phyloP scores from a whole-genome alignment of 2,329 filamentous ascomycete genomes.

The Diaporthe sp. region DNA sequence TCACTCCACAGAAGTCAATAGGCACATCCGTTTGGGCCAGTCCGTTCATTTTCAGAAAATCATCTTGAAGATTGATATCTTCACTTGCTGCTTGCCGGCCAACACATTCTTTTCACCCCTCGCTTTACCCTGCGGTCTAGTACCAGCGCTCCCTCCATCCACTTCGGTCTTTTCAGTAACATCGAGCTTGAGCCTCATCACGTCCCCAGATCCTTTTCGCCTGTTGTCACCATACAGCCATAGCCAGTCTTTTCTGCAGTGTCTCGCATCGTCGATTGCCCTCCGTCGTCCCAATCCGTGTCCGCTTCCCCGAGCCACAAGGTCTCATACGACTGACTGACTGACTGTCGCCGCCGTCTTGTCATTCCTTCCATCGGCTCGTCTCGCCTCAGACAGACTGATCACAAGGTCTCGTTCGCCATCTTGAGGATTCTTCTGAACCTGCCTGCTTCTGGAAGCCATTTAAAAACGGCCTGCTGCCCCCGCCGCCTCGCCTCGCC shows the following conservation, averaged over 20 bases:
- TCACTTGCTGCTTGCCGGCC: slow-evolving; percentile 40
- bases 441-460: slow-evolving; percentile 25
- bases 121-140: slow-evolving; percentile 20
- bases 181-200: slow-evolving; percentile 14
- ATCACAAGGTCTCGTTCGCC: slow-evolving; percentile 13
- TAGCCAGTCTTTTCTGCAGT: slow-evolving; percentile 22
- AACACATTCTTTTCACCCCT: slow-evolving; percentile 33
- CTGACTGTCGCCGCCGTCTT: slow-evolving; percentile 40
- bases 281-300: not conserved
- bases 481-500: not conserved
- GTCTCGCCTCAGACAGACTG: slow-evolving; percentile 41
- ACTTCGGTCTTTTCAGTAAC: not conserved
- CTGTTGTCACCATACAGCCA: slow-evolving; percentile 14
- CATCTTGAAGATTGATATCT: slow-evolving; percentile 30
- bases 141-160: slow-evolving; percentile 8
- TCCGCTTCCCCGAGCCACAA: slow-evolving; percentile 29
- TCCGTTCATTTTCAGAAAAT: slow-evolving; percentile 38
- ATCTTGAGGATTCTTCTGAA: slow-evolving; percentile 3
- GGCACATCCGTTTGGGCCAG: slow-evolving; percentile 36
- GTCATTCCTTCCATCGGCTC: slow-evolving; percentile 44
- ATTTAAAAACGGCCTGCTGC: slow-evolving; percentile 12
- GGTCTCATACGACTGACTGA: slow-evolving; percentile 32
- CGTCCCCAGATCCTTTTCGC: slow-evolving; percentile 21
- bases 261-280: slow-evolving; percentile 15
- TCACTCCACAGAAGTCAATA: slow-evolving; percentile 32